Conservation (phyloP, 2,329 filamentous ascomycete genomes). For the Rhynchosporium agropyri region DNA sequence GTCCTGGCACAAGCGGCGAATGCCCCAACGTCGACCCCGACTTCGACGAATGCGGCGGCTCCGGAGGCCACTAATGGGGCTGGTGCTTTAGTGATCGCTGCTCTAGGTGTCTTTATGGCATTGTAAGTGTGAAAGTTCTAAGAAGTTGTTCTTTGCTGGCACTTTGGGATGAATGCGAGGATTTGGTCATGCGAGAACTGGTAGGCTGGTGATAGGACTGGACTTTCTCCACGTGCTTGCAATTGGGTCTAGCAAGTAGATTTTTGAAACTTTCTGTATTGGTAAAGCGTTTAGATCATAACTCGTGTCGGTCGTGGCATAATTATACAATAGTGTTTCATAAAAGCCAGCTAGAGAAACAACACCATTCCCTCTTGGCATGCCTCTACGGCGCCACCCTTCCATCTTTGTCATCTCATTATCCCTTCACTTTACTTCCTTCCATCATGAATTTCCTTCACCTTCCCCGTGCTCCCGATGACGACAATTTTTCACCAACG, state of each 20-base stretch:
- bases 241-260: not conserved
- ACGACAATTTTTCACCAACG: too few species aligned
- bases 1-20: constrained; percentile 16
- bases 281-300: not conserved
- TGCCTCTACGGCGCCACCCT: too few species aligned
- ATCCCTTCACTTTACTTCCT: constrained; percentile 1
- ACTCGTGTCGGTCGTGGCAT: too few species aligned
- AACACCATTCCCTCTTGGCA: too few species aligned
- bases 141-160: too few species aligned
- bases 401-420: not conserved
- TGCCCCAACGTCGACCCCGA: constrained; percentile 13
- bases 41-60: constrained; percentile 11
- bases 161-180: not conserved
- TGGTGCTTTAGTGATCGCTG: constrained; percentile 7
- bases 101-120: constrained; percentile 13
- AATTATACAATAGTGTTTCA: too few species aligned
- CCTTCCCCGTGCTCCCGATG: too few species aligned
- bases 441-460: too few species aligned
- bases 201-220: not conserved
- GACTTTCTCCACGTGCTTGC: not conserved
- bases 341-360: too few species aligned
- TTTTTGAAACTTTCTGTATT: not conserved
- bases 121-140: not conserved
- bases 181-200: not conserved
- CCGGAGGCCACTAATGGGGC: constrained; percentile 10